Evolutionary conservation across 1,284 basidiomycete species (phyloP).

Genomic region (Austroboletus novae-zelandiae): DNA sequence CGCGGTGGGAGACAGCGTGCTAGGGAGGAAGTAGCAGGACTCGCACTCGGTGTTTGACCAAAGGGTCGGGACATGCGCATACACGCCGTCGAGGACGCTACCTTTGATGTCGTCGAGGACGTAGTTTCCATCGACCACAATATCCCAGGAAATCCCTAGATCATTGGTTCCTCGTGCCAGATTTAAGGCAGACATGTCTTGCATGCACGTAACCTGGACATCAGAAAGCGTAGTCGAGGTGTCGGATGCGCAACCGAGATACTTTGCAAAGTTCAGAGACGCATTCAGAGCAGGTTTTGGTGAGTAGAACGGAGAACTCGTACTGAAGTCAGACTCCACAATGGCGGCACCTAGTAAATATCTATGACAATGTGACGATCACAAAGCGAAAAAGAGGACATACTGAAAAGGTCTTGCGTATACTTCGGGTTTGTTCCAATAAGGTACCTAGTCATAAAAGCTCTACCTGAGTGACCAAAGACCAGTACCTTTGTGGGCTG

Average conservation of each 20-base stretch:
- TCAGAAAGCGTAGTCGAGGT: constrained; percentile 3
- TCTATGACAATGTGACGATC: too few relatives aligned
- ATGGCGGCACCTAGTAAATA: constrained; percentile 8
- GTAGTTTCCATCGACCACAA: constrained; percentile 7
- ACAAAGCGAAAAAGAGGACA: neutral
- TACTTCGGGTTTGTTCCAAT: constrained; percentile 16
- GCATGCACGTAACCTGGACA: constrained; percentile 1
- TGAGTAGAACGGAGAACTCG: constrained; percentile 8
- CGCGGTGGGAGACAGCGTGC: constrained; percentile 6
- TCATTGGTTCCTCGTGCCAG: constrained; percentile 4
- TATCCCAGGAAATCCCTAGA: constrained; percentile 1
- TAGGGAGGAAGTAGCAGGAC: constrained; percentile 13
- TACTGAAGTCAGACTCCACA: constrained; percentile 14
- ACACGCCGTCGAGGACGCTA: constrained; percentile 10
- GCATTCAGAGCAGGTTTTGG: constrained; percentile 4
- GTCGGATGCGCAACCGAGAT: constrained; percentile 7
- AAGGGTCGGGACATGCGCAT: constrained; percentile 13
- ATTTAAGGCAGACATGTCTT: constrained; percentile 1
- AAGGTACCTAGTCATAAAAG: constrained; percentile 13
- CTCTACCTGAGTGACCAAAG: constrained; percentile 18
- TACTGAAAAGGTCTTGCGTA: constrained; percentile 15
- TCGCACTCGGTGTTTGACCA: constrained; percentile 13
- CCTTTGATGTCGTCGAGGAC: constrained; percentile 4
- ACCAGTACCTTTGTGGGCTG: constrained; percentile 15
- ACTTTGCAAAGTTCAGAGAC: constrained; percentile 1